A percentile compares a stretch with the other conserved stretches of the same genome.
Conservation (phyloP, 139 green algal genomes). For the Prasinococcaceae sp. region DNA sequence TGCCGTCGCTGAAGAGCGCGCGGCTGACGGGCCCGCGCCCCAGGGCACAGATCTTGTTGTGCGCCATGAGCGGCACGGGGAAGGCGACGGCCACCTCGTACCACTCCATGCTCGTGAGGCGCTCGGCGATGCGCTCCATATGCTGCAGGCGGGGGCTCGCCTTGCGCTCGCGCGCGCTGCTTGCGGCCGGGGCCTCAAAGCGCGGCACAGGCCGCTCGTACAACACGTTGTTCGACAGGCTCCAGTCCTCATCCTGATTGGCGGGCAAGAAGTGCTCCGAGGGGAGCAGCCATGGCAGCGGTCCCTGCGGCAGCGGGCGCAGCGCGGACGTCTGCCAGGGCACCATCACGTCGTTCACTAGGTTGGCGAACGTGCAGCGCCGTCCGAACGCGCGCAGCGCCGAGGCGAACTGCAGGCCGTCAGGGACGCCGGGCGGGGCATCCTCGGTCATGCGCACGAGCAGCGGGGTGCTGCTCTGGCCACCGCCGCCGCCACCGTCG, state of each 20-base stretch:
- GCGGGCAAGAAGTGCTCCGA: neutral
- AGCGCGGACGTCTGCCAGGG: conserved; percentile 5
- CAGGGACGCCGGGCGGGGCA: neutral
- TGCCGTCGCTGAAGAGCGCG: conserved; percentile 7
- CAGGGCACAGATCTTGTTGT: conserved; percentile 13
- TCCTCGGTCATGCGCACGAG: conserved; percentile 3
- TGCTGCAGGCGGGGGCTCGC: no score
- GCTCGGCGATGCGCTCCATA: no score
- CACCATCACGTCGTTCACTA: conserved; percentile 10
- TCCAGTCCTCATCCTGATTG: neutral
- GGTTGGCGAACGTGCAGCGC: conserved; percentile 9
- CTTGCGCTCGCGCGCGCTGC: neutral
- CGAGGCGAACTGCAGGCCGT: neutral
- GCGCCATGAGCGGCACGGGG: conserved; percentile 5
- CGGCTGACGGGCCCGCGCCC: neutral
- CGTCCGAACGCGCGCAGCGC: neutral
- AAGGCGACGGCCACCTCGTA: conserved; percentile 6
- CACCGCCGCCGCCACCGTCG: neutral
- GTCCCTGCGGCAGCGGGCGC: neutral
- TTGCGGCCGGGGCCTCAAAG: neutral
- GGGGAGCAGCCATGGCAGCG: neutral
- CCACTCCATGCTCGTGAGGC: neutral
- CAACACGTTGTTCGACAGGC: neutral
- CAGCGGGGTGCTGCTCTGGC: neutral
- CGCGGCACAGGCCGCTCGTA: neutral